Base-by-base conservation (phyloP, 1,139 yeast species). In the Yamadazyma mexicana region DNA sequence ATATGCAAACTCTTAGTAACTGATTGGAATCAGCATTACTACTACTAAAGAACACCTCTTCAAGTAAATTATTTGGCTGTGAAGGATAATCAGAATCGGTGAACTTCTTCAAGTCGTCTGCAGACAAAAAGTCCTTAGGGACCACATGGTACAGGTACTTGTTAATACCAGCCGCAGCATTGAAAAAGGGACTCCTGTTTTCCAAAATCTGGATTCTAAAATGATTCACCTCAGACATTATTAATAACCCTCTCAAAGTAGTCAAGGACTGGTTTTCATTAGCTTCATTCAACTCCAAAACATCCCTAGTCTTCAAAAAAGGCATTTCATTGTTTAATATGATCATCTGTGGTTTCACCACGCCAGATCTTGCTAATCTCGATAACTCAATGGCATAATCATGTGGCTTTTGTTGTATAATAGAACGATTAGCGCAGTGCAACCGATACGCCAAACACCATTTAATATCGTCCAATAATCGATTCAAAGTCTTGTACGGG, bases 401-500 rank as follows among this genome's bases (percentile, higher is more conserved):
- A 29, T 69, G 52, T 1, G 77, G 73, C 36, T 54, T 57, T 25
- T 54, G 37, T 36, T 52, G 55, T 30, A 72, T 55, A 17, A 70
- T 50, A 40, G 67, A 58, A 31, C 39, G 38, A 17, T 50, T 49
- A 36, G 50, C 48, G 23, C 51, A 52, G 25, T 38, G 40, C 7
- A 45, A 41, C 38, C 50, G 53, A 40, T 51, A 58, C 7, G 67
- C 61, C 33, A 63, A 36, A 40, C 73, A 54, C 72, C 75, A 73
- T 49, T 75, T 66, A 31, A 83, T 56, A 52, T 84, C 92, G 54
- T 83, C 88, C 22, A 83, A 50, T 23, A 84, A 67, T 38, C 92
- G 64, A 50, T 83, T 83, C 20, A 82, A 62, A 0, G 91, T 82
- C 52, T 84, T 84, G 59, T 77, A 80, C 4, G 79, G 71, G 44